These are phyloP conservation scores for Mrakiaceae sp. DNA, from an alignment of 1,284 basidiomycete species.

Conservation along the genomic window DNA sequence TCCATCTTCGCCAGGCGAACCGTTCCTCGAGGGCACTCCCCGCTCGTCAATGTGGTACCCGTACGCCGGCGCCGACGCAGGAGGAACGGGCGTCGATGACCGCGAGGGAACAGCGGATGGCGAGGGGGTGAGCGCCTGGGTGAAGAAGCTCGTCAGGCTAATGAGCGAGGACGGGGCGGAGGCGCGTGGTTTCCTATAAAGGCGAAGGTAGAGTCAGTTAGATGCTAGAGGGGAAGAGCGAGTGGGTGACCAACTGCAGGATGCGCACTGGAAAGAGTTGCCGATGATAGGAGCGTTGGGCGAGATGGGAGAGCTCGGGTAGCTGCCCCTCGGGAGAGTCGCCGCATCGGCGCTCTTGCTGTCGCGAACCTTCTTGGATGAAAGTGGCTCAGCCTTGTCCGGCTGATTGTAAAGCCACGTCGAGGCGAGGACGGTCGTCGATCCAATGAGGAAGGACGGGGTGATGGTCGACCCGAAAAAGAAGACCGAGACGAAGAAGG, in stretches of 20 bases:
- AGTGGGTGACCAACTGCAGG: neutral
- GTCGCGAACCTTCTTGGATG: neutral
- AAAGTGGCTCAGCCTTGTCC: neutral
- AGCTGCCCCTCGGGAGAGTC: neutral
- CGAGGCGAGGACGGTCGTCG: conserved; percentile 66
- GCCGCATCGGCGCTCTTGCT: neutral
- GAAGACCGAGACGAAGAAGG: conserved; percentile 76
- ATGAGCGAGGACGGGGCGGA: conserved; percentile 6
- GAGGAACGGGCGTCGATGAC: neutral
- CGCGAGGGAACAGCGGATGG: neutral
- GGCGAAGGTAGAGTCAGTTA: neutral
- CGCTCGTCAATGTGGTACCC: conserved; percentile 3
- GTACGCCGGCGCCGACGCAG: neutral
- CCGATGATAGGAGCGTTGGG: conserved; percentile 14
- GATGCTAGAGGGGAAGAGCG: neutral
- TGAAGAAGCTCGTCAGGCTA: conserved; percentile 7
- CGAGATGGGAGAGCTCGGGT: conserved; percentile 9
- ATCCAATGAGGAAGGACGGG: conserved; percentile 68
- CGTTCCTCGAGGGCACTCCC: neutral
- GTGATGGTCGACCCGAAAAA: conserved; percentile 83
- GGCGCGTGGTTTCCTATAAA: neutral
- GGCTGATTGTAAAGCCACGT: conserved; percentile 63
- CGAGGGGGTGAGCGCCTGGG: neutral
- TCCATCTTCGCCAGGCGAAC: too few species aligned
- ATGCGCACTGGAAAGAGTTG: conserved; percentile 5